phyloP scores from a whole-genome alignment of 441 rosid species.

The Mallotus repandus region DNA sequence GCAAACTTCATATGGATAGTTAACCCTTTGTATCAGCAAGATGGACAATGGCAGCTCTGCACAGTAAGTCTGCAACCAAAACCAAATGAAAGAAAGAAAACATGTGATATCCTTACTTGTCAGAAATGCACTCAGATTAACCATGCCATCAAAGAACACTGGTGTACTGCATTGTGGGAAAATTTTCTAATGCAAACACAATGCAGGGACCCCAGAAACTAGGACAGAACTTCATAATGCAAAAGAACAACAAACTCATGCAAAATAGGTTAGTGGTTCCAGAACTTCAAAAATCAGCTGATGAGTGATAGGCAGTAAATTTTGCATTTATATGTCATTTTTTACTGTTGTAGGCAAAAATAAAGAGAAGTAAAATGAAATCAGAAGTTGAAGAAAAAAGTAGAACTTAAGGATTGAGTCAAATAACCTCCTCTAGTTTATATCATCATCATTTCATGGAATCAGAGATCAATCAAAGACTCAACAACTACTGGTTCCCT shows the following conservation, averaged over 20 bases:
- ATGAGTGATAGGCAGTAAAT: too few relatives aligned
- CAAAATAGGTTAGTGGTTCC: background rate
- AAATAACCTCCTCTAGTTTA: background rate
- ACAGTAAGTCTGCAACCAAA: background rate
- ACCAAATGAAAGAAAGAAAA: background rate
- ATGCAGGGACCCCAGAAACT: background rate
- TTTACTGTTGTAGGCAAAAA: too few relatives aligned
- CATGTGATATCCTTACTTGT: background rate
- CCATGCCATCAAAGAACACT: background rate
- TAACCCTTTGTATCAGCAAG: background rate
- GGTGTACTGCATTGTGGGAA: background rate
- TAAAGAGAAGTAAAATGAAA: too few relatives aligned
- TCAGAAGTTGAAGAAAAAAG: too few relatives aligned
- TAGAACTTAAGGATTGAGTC: background rate
- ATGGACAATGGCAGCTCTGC: background rate
- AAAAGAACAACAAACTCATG: background rate
- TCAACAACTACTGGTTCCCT: background rate
- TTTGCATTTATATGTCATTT: too few relatives aligned
- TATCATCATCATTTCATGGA: background rate
- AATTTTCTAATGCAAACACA: background rate
- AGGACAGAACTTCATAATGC: background rate
- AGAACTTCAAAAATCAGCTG: background rate
- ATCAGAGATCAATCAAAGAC: background rate
- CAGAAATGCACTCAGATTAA: background rate
- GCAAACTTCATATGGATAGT: background rate